Percentiles rank a stretch among this genome's conserved stretches.
Conservation (phyloP, 202 grass and related monocot genomes). For the Elaeis oleifera region DNA sequence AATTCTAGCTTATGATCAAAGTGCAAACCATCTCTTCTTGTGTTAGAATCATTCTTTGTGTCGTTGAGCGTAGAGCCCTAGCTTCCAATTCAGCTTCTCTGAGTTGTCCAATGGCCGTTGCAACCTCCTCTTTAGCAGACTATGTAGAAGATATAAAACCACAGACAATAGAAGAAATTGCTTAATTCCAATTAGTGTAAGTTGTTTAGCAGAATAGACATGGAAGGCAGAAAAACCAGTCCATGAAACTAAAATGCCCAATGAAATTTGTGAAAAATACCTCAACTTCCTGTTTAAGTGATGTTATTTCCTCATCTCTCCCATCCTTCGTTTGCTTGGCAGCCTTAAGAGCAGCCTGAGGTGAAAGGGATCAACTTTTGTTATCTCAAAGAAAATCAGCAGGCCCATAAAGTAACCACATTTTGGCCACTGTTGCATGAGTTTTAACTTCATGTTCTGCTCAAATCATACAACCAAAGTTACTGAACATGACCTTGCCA, state of each 20-base stretch:
- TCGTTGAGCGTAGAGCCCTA: conserved; percentile 71
- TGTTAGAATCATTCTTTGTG: conserved; percentile 92
- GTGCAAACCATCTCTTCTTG: conserved; percentile 95
- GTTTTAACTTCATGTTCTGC: too few species aligned
- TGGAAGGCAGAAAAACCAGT: conserved; percentile 3
- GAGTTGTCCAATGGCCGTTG: conserved; percentile 55
- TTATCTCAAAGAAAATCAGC: too few species aligned
- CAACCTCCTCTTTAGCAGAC: conserved; percentile 81
- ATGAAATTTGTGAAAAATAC: conserved; percentile 28
- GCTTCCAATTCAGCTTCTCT: conserved; percentile 81
- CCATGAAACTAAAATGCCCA: background rate
- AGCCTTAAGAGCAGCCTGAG: conserved; percentile 72
- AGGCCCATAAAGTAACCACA: too few species aligned
- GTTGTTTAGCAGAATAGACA: background rate
- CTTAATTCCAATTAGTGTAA: too few species aligned
- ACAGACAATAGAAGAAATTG: conserved; percentile 2
- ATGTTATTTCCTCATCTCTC: conserved; percentile 61
- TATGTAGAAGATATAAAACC: conserved; percentile 29
- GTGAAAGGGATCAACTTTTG: background rate
- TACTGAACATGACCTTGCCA: too few species aligned
- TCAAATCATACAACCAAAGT: too few species aligned
- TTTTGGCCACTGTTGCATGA: too few species aligned
- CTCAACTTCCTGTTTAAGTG: conserved; percentile 75
- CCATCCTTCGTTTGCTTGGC: conserved; percentile 82
- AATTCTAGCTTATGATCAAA: too few species aligned